Conservation (phyloP, 331 rosid species). For the Quercus lobata region DNA sequence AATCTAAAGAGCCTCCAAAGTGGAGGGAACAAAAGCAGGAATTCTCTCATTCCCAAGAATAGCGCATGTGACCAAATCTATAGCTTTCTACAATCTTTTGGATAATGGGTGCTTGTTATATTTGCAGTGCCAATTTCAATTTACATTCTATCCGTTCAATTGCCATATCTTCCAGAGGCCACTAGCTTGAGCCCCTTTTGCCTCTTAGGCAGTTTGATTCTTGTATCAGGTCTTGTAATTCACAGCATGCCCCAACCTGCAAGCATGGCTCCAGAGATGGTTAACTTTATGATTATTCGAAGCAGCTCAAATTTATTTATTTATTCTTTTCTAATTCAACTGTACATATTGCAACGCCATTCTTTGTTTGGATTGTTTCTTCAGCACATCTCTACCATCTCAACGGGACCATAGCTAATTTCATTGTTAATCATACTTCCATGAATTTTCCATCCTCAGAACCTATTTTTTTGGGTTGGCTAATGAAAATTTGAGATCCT, state of each 20-base stretch:
- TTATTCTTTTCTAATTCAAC: not conserved
- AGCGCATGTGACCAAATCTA: too few relatives aligned
- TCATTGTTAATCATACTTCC: too few relatives aligned
- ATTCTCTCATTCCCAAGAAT: not conserved
- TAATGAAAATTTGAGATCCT: too few relatives aligned
- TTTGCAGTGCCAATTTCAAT: slow-evolving; percentile 85
- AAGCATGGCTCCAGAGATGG: slow-evolving; percentile 26
- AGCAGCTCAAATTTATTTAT: not conserved
- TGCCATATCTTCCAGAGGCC: slow-evolving; percentile 71
- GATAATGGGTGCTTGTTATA: slow-evolving; percentile 16
- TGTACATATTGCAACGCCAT: not conserved
- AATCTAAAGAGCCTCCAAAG: too few relatives aligned
- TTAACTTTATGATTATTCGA: not conserved
- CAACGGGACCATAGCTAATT: too few relatives aligned
- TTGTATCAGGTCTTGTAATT: slow-evolving; percentile 64
- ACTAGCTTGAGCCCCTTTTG: slow-evolving; percentile 72
- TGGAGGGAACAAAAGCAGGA: not conserved
- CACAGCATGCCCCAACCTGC: slow-evolving; percentile 51
- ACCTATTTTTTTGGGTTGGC: too few relatives aligned
- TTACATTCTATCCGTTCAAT: slow-evolving; percentile 67
- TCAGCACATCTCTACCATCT: not conserved
- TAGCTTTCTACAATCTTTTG: not conserved
- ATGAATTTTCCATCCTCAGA: too few relatives aligned
- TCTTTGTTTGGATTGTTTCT: not conserved
- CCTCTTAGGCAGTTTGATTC: slow-evolving; percentile 66